Conservation (phyloP, 2,329 filamentous ascomycete species). For the Falciphora oryzae region DNA sequence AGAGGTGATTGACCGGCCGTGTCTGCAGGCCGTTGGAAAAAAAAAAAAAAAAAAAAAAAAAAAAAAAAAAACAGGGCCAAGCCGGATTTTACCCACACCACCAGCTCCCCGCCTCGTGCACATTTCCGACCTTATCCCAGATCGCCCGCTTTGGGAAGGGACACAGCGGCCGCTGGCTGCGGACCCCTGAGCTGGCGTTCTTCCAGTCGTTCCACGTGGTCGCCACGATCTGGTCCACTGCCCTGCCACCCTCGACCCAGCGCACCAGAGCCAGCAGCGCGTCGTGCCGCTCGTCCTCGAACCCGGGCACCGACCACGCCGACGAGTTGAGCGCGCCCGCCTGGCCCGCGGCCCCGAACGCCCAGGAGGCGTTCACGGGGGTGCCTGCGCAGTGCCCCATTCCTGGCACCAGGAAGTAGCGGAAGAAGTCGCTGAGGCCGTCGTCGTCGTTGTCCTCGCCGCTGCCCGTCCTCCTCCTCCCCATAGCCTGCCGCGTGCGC, state of each 20-base stretch:
- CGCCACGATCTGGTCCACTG: conserved; percentile 8
- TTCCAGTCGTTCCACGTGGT: conserved; percentile 7
- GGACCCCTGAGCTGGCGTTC: conserved; percentile 1
- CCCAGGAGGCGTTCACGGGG: conserved; percentile 27
- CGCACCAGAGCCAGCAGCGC: conserved; percentile 8
- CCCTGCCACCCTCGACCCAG: conserved; percentile 7
- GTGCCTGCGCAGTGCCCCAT: conserved; percentile 40
- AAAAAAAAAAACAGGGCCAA: not conserved
- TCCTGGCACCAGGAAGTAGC: conserved; percentile 44
- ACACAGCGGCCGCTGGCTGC: conserved; percentile 9
- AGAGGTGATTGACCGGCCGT: not conserved
- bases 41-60: not conserved
- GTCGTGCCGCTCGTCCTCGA: conserved; percentile 7
- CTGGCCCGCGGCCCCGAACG: conserved; percentile 26
- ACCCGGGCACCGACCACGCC: not conserved
- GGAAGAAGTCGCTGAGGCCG: conserved; percentile 45
- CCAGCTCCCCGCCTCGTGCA: conserved; percentile 5
- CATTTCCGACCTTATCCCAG: conserved; percentile 6
- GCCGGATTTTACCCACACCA: not conserved
- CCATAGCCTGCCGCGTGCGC: conserved; percentile 30
- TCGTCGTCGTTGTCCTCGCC: conserved; percentile 46
- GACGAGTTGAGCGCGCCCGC: conserved; percentile 41
- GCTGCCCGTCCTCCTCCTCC: conserved; percentile 13
- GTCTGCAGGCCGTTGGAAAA: too few species aligned
- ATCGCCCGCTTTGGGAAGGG: not conserved